A percentile compares a stretch with the other conserved stretches of the same genome.
Evolutionary conservation across 768 basidiomycete genomes (phyloP).

Genomic region (Mycena latifolia): DNA sequence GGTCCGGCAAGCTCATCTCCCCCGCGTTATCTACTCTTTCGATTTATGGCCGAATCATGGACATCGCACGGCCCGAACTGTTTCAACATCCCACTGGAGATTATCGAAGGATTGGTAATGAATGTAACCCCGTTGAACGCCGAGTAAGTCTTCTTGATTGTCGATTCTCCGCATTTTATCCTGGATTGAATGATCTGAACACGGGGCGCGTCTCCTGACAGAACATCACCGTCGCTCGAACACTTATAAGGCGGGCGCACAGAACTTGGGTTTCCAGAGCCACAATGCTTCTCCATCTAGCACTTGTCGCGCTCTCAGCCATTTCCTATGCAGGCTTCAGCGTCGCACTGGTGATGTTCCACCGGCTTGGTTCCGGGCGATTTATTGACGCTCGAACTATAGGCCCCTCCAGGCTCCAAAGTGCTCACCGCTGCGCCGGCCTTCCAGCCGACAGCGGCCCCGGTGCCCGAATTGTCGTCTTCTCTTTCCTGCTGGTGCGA

Average conservation of each 20-base stretch:
- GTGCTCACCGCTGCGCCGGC: constrained; percentile 16
- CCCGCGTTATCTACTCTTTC: too few relatives aligned
- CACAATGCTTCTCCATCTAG: constrained; percentile 8
- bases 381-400: neutral
- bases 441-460: neutral
- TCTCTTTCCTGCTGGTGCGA: constrained; percentile 20
- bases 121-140: neutral
- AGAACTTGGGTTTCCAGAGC: neutral
- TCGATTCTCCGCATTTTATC: constrained; percentile 8
- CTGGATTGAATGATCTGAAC: neutral
- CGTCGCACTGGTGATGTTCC: constrained; percentile 4
- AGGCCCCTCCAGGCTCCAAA: neutral
- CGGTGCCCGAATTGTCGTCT: constrained; percentile 3
- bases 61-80: too few relatives aligned
- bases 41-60: too few relatives aligned
- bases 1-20: too few relatives aligned
- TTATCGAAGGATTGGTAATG: neutral
- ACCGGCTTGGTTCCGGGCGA: neutral
- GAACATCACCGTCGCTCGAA: neutral
- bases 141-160: neutral
- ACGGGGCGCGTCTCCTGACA: neutral
- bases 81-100: too few relatives aligned
- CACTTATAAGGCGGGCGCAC: neutral
- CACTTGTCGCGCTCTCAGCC: neutral
- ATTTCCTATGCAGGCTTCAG: neutral